Evolutionary conservation across 2,329 filamentous ascomycete species (phyloP), one percentile per base, ranked within the genome.

Genomic region (Neofusicoccum sp.): DNA sequence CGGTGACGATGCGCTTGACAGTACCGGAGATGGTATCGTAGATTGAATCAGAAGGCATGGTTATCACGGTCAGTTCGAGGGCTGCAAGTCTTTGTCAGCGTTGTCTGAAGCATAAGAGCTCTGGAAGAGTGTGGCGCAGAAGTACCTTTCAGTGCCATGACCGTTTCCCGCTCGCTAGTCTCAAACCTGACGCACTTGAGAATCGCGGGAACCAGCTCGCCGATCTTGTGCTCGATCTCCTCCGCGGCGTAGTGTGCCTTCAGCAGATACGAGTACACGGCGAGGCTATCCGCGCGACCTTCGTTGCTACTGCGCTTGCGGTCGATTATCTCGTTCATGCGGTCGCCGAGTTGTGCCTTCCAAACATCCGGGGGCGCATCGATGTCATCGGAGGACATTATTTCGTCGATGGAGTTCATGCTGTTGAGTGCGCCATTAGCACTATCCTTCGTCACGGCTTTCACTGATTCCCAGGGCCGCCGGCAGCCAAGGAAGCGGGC

Each of bases 281-380:
- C 78, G 51, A 92, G 77, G 31, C 82, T 83, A 41, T 84, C 80
- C 68, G 91, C 88, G 57, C 91, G 85, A 24, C 86, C 85, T 64
- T 89, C 84, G 26, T 82, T 84, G 65, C 87, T 91, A 74, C 88
- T 91, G 65, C 88, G 86, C 80, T 96, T 96, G 68, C 90, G 87
- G 66, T 90, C 86, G 59, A 88, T 80, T 30, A 96, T 84, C 66
- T 89, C 86, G 49, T 88, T 81, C 64, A 96, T 86, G 61, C 87
- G 84, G 63, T 87, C 83, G 30, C 82, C 79, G 34, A 93, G 76
- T 61, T 85, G 82, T 14, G 84, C 76, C 47, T 86, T 82, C 83
- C 89, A 90, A 20, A 78, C 78, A 28, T 82, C 81, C 43, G 71
- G 68, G 51, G 80, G 76, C 11, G 76, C 73, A 16, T 80, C 73